These are phyloP conservation scores for Diutina catenulata DNA, from an alignment of 1,139 yeast genomes.

Conservation along the genomic window DNA sequence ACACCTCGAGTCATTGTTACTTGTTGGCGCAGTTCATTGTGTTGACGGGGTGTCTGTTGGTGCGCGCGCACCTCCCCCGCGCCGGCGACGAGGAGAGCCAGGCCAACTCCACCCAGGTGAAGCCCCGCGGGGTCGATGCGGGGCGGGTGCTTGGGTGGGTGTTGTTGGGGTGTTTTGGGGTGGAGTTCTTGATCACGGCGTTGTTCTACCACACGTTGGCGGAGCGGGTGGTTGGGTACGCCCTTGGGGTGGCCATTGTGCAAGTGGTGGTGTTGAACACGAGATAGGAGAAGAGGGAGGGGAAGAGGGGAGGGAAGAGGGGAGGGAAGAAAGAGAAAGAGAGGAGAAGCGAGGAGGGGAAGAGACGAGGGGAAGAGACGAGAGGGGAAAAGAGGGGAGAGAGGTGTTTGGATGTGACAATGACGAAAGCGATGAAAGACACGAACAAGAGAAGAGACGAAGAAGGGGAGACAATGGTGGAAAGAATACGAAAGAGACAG, in stretches of 20 bases:
- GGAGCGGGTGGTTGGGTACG: conserved; percentile 44
- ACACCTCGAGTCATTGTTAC: conserved; percentile 37
- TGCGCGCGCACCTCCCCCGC: conserved; percentile 12
- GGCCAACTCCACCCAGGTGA: not conserved
- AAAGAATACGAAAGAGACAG: too few relatives aligned
- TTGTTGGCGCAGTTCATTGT: conserved; percentile 1
- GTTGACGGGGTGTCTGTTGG: conserved; percentile 28
- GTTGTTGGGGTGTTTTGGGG: conserved; percentile 25
- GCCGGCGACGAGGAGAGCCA: conserved; percentile 4
- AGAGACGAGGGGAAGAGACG: too few relatives aligned
- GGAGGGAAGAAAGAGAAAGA: too few relatives aligned
- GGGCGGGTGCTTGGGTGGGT: conserved; percentile 9
- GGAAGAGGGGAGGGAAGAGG: too few relatives aligned
- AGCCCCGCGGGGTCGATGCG: conserved; percentile 4
- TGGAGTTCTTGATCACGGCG: conserved; percentile 40
- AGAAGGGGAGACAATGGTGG: too few relatives aligned
- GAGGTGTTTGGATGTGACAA: too few relatives aligned
- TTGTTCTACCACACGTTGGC: conserved; percentile 48
- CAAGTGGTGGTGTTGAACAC: not conserved
- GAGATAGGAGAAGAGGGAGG: too few relatives aligned
- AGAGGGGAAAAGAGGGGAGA: too few relatives aligned
- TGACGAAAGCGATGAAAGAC: too few relatives aligned
- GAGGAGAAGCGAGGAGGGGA: too few relatives aligned
- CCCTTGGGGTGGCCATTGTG: conserved; percentile 9
- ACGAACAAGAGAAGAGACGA: too few relatives aligned